Conservation (phyloP, 2,329 filamentous ascomycete species). For the Pseudogymnoascus sp. region DNA sequence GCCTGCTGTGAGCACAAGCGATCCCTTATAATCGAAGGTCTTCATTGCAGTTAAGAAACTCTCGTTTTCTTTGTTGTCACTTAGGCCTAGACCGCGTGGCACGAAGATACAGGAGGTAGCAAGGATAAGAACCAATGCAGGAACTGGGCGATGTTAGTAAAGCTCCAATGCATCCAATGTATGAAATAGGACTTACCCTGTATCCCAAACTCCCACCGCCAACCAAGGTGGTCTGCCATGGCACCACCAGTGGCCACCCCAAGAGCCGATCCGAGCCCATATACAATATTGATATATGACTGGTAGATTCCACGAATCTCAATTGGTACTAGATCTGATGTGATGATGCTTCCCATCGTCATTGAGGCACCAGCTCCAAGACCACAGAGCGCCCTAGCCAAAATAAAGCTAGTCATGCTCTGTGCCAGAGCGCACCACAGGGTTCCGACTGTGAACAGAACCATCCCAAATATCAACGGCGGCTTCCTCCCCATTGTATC, state of each 20-base stretch:
- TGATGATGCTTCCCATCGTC: constrained; percentile 62
- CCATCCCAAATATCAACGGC: constrained; percentile 56
- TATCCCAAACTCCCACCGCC: constrained; percentile 64
- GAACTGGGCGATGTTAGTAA: constrained; percentile 29
- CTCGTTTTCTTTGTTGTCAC: constrained; percentile 36
- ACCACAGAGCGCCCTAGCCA: constrained; percentile 63
- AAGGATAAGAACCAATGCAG: constrained; percentile 41
- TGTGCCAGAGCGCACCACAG: constrained; percentile 61
- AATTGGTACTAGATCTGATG: constrained; percentile 67
- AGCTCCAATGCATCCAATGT: not conserved
- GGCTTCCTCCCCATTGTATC: constrained; percentile 64
- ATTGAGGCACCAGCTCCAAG: constrained; percentile 66
- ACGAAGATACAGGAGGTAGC: constrained; percentile 40
- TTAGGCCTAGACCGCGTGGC: constrained; percentile 45
- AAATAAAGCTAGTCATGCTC: constrained; percentile 62
- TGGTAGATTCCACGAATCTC: constrained; percentile 60
- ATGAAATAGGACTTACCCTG: constrained; percentile 30
- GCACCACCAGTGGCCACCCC: constrained; percentile 64
- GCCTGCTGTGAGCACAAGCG: constrained; percentile 43
- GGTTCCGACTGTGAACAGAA: constrained; percentile 57
- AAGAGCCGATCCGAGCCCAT: constrained; percentile 48
- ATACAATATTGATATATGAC: constrained; percentile 60
- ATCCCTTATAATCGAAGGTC: constrained; percentile 51
- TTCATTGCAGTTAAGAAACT: constrained; percentile 42
- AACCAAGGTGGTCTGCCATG: constrained; percentile 62